phyloP scores from a whole-genome alignment of 148 eudicot species.

The Silene conica region DNA sequence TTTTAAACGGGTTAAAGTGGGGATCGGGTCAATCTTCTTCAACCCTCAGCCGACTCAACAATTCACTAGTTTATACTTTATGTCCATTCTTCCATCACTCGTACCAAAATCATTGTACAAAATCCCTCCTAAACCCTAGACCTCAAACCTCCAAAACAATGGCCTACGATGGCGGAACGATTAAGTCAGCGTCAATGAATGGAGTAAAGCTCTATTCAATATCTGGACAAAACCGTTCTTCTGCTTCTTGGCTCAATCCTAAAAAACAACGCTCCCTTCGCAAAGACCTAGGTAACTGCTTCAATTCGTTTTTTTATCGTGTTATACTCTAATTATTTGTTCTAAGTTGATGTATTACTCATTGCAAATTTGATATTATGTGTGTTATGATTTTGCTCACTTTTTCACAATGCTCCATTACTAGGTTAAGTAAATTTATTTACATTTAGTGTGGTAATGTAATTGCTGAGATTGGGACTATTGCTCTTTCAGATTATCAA shows the following conservation, averaged over 20 bases:
- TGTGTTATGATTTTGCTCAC: not conserved
- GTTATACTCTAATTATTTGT: not conserved
- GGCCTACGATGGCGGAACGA: conserved; percentile 60
- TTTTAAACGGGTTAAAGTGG: no score
- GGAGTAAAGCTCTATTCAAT: conserved; percentile 72
- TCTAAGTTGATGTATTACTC: not conserved
- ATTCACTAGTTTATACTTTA: no score
- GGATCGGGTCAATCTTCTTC: no score
- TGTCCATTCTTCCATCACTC: not conserved
- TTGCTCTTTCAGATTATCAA: conserved; percentile 46
- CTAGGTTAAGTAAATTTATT: not conserved
- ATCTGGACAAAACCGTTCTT: conserved; percentile 53
- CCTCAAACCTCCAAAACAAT: conserved; percentile 11
- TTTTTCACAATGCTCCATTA: no score
- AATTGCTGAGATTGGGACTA: conserved; percentile 17
- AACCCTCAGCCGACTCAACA: no score
- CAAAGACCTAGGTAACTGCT: conserved; percentile 49
- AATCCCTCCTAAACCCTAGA: not conserved
- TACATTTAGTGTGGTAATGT: not conserved
- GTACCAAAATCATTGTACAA: not conserved
- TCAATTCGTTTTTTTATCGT: not conserved
- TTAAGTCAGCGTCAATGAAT: conserved; percentile 79
- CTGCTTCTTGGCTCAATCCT: conserved; percentile 69
- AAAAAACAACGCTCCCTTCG: conserved; percentile 74
- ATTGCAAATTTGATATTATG: not conserved